Evolutionary conservation across 2,329 filamentous ascomycete species (phyloP), one percentile per base, ranked within the genome.

Genomic region (Pseudonectria foliicola): DNA sequence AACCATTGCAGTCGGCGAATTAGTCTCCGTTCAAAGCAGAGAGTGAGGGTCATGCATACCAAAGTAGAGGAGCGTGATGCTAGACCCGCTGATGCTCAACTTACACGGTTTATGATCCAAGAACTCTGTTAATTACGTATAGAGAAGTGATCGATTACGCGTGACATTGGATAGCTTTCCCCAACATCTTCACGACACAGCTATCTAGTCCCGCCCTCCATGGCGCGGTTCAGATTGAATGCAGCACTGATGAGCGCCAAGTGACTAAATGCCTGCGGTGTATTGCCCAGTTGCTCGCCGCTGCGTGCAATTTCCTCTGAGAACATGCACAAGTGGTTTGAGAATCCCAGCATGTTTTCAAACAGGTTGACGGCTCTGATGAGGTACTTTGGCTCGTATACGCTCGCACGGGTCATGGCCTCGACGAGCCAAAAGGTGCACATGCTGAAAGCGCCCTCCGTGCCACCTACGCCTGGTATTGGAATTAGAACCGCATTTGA

Each of bases 381-480:
- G 13, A 80, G 62, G 46, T 84, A 83, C 43, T 74, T 78, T n/a
- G 66, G 64, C 44, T 84, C 77, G 55, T 82, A 81, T 31, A 68
- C 63, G 46, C 72, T 64, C 45, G 82, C 82, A 23, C 83, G 71
- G 21, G 82, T 85, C 61, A 88, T 71, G 15, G 83, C 82, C 59
- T 88, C 84, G 10, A 88, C 81, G 1, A 87, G 73, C 84, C 84
- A 88, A 56, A 88, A 88, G 1, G 82, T 88, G 53, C 82, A 86
- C 82, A 88, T 87, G 51, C 73, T 79, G 54, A 88, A 88, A 13
- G 82, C 82, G 14, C 84, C 84, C 59, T 88, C 83, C 33, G 73
- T 69, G 13, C 83, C 83, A 25, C 82, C 81, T 7, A 88, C 80
- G 21, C 82, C 80, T 82, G 45, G 37, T 42, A 5, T 28, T 29